A percentile compares a stretch with the other conserved stretches of the same genome.
Conservation (phyloP, 1,284 basidiomycete genomes). For the Naganishia sp. region DNA sequence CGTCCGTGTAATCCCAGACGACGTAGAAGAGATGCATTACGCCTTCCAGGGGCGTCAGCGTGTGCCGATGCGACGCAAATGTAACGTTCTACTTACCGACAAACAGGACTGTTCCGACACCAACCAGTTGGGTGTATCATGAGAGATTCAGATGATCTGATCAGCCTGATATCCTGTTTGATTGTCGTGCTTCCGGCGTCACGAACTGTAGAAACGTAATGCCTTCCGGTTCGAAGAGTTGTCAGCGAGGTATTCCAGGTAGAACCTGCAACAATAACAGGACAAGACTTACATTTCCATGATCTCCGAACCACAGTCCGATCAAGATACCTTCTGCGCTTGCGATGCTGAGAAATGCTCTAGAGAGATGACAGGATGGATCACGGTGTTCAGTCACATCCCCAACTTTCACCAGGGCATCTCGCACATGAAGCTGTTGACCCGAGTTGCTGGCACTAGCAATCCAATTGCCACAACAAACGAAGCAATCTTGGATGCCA, state of each 20-base stretch:
- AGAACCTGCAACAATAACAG: neutral
- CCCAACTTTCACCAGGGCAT: neutral
- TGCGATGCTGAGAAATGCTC: slow-evolving; percentile 50
- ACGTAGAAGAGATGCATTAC: slow-evolving; percentile 53
- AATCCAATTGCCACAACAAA: slow-evolving; percentile 52
- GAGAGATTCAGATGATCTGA: neutral
- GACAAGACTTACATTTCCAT: slow-evolving; percentile 45
- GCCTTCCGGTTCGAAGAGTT: slow-evolving; percentile 38
- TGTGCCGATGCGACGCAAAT: neutral
- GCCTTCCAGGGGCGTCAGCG: slow-evolving; percentile 33
- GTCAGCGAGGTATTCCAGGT: neutral
- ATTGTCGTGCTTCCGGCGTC: neutral
- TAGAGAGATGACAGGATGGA: slow-evolving; percentile 25
- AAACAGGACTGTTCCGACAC: slow-evolving; percentile 26
- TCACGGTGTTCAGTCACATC: neutral
- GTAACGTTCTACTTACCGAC: slow-evolving; percentile 18
- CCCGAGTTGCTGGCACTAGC: slow-evolving; percentile 47
- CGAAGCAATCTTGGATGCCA: slow-evolving; percentile 51
- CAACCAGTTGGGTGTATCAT: neutral
- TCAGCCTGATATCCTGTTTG: neutral
- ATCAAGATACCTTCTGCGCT: slow-evolving; percentile 49
- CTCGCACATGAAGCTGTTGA: slow-evolving; percentile 50
- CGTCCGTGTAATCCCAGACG: slow-evolving; percentile 54
- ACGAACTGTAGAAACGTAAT: slow-evolving; percentile 47
- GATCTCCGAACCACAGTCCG: slow-evolving; percentile 53